These are phyloP conservation scores for Blastobotrys terrestris DNA, from an alignment of 805 yeast genomes.

Conservation along the genomic window DNA sequence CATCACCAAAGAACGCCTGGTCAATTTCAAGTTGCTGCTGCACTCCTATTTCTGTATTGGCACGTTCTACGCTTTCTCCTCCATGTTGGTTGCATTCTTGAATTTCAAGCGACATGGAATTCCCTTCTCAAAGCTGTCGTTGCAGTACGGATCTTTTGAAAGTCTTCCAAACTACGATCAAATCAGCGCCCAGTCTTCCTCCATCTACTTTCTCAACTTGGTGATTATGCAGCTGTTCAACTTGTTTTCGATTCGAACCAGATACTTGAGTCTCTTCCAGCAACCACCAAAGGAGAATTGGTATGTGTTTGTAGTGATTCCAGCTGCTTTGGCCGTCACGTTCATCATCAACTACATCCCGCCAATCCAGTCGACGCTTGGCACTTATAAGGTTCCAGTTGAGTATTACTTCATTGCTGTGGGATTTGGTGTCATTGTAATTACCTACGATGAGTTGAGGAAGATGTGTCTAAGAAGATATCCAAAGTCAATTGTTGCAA, in stretches of 20 bases:
- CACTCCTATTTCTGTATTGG: conserved; percentile 41
- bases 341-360: conserved; percentile 40
- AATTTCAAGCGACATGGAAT: conserved; percentile 34
- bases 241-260: conserved; percentile 37
- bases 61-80: conserved; percentile 35
- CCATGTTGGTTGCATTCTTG: conserved; percentile 36
- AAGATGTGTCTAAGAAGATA: too few species aligned
- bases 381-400: conserved; percentile 35
- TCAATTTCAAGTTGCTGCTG: conserved; percentile 33
- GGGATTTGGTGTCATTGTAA: conserved; percentile 37
- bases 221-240: conserved; percentile 44
- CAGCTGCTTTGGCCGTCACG: conserved; percentile 34
- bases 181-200: conserved; percentile 32
- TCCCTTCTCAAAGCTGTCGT: conserved; percentile 31
- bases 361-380: conserved; percentile 32
- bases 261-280: conserved; percentile 38
- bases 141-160: conserved; percentile 34
- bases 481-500: too few species aligned
- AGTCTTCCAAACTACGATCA: conserved; percentile 22
- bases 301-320: conserved; percentile 30
- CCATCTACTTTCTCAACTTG: conserved; percentile 41
- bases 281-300: conserved; percentile 34
- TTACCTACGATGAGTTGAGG: conserved; percentile 38
- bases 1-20: conserved; percentile 36
- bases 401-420: conserved; percentile 41